Base-by-base conservation (phyloP, 495 filamentous ascomycete species). In the Penicillium nucicola region DNA sequence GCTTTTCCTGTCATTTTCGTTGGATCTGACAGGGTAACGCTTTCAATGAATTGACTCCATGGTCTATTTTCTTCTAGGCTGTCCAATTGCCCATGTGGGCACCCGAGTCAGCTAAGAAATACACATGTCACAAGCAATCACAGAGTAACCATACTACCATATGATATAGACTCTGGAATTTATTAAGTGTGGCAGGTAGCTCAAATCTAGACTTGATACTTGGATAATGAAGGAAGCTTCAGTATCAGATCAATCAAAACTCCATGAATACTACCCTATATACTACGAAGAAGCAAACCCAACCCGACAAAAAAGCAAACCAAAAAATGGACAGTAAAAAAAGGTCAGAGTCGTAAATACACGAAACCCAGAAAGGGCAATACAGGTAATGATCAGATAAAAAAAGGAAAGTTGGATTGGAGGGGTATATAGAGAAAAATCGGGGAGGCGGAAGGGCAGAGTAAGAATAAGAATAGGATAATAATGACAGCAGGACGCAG, bases 401-500 rank as follows among this genome's bases (percentile, higher is more conserved):
- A 25, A 46, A 42, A 42, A 39, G 15, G 35, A 35, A 51, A 39
- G 10, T 13, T 52, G 65, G 60, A 57, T 43, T 58, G 50, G 55
- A 56, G 42, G 41, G 41, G 62, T 57, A 57, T 59, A 64, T 57
- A 57, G 53, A 48, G 53, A 58, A 25, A 52, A 50, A 44, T 17
- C 14, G 44, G 34, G 30, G 5, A 39, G 25, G 32, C 30, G 23
- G 23, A 38, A 19, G n/a, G 34, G 38, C 35, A 41, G 28, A 31
- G 25, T 23, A 41, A 28, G 25, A 28, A 28, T 28, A 8, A 39
- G 32, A 32, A 39, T 43, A 20, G 23, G 22, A 48, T 40, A 49
- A 60, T 25, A 34, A 33, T 42, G 58, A 53, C 25, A 53, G 22
- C 17, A 53, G 33, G 41, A 52, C 4, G 42, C 42, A 34, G 15